Evolutionary conservation across 805 yeast species (phyloP).

Genomic region (Grigorovia yakushimaensis): DNA sequence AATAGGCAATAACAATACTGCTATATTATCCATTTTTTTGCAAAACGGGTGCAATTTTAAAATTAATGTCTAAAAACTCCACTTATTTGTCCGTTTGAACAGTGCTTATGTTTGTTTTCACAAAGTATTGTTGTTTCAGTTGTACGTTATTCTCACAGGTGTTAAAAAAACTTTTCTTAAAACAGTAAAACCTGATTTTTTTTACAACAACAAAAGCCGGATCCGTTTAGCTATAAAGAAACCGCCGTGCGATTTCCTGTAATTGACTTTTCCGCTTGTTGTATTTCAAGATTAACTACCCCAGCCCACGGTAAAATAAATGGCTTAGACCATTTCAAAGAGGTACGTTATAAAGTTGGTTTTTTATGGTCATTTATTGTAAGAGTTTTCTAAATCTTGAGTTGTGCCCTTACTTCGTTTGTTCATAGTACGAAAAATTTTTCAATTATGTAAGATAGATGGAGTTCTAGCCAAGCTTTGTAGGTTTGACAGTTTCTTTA

Average conservation of each 20-base stretch:
- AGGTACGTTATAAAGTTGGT: too few relatives aligned
- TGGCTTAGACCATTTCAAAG: too few relatives aligned
- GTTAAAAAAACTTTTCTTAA: neutral
- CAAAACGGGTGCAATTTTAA: neutral
- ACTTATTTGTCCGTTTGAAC: neutral
- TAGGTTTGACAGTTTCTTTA: too few relatives aligned
- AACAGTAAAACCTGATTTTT: neutral
- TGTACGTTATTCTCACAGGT: neutral
- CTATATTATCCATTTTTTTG: too few relatives aligned
- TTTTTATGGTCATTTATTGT: too few relatives aligned
- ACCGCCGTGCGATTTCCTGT: neutral
- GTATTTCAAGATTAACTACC: neutral
- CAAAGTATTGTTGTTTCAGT: neutral
- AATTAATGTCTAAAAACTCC: neutral
- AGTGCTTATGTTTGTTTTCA: neutral
- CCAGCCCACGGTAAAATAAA: too few relatives aligned
- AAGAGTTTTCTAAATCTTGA: too few relatives aligned
- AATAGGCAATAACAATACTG: neutral
- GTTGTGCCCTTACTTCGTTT: too few relatives aligned
- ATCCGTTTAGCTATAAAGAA: neutral
- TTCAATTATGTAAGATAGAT: too few relatives aligned
- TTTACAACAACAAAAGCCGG: neutral
- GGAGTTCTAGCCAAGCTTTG: too few relatives aligned
- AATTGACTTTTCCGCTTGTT: too few relatives aligned
- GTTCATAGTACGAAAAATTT: too few relatives aligned